Evolutionary conservation across 371 early-diverging fungal genomes (phyloP), one percentile per base, ranked within the genome.

Genomic region (Amoeboaphelidium protococcarum): DNA sequence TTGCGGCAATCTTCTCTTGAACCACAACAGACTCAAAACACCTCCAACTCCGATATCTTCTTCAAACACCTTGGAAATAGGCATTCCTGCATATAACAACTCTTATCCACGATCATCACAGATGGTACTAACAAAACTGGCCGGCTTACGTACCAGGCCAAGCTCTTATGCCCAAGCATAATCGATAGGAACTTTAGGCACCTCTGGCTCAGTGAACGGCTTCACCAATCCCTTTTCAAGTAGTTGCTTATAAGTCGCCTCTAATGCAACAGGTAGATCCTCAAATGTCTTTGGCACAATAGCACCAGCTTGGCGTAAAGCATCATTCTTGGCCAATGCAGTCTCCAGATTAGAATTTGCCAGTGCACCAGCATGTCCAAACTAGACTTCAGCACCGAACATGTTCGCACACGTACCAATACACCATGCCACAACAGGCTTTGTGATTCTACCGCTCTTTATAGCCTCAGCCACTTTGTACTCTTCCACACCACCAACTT

Each of bases 91-190:
- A 64, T 94, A 94, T 59, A 91, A 64, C 48, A 94, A 66, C 65
- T 94, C 95, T 65, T 94, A 88, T 47, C 95, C 95, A 69, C 95
- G 84, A 64, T 94, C 95, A 67, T 94, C 95, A 52, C 81, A 84
- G 59, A 94, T 94, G 46, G 95, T 94, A 48, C 90, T 88, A 45
- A 91, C 89, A 55, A 94, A 94, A 54, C 80, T 79, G 13, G 95
- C 91, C 24, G 95, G 95, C 69, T 94, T 94, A 60, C 95, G 85
- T 47, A 94, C 82, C 51, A 94, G 68, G n/a, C 95, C 95, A 43
- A 94, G 71, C 67, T 91, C 91, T 60, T 86, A 86, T 41, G 95
- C 95, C 95, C 95, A 94, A 6, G 87, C 74, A 64, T 94, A 94
- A 65, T 94, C 95, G 54, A 94, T 88, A 23, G 95, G 95, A 52